A percentile compares a stretch with the other conserved stretches of the same genome.
Evolutionary conservation across 108 stramenopile genomes (phyloP).

Genomic region (Asterionellopsis glacialis): DNA sequence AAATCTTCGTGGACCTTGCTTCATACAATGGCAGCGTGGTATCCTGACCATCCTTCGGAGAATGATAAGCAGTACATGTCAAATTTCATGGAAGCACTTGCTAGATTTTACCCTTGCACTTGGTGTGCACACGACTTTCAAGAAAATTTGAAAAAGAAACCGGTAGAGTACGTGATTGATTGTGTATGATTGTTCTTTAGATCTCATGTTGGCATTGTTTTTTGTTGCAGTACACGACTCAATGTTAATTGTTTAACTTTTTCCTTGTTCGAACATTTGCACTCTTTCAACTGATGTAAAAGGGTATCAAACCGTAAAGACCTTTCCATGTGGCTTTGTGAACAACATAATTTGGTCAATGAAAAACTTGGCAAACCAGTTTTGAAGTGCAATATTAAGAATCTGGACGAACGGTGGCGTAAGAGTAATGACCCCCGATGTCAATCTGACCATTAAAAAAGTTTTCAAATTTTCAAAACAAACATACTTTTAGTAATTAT

Average conservation of each 20-base stretch:
- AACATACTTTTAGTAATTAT: no score
- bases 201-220: neutral
- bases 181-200: conserved; percentile 9
- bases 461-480: neutral
- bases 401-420: conserved; percentile 80
- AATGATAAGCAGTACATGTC: conserved; percentile 55
- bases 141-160: conserved; percentile 55
- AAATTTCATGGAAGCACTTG: conserved; percentile 59
- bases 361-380: conserved; percentile 73
- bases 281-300: neutral
- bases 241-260: no score
- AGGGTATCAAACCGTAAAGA: conserved; percentile 37
- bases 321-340: conserved; percentile 79
- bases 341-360: conserved; percentile 83
- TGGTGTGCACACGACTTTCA: conserved; percentile 84
- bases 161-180: conserved; percentile 21
- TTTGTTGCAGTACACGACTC: no score
- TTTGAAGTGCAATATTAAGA: conserved; percentile 66
- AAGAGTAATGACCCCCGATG: conserved; percentile 69
- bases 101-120: conserved; percentile 81
- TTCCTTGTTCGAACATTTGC: no score
- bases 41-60: conserved; percentile 68
- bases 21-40: conserved; percentile 88
- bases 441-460: conserved; percentile 16
- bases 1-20: conserved; percentile 68